Evolutionary conservation across 2,329 filamentous ascomycete genomes (phyloP).

Genomic region (Reticulascus tulasneorum): DNA sequence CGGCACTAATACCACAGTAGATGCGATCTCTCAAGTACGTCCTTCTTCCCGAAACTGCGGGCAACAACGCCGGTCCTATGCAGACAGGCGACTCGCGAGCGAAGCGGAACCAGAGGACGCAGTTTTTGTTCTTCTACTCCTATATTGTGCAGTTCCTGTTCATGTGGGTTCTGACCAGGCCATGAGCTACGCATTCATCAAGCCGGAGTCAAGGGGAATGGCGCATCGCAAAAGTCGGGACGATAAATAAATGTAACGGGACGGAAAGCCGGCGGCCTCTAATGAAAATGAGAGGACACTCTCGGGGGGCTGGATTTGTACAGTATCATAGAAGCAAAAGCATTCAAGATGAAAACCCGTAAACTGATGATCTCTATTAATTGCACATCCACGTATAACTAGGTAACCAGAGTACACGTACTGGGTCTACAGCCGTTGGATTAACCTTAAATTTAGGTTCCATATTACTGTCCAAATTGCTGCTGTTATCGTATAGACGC

Average conservation of each 20-base stretch:
- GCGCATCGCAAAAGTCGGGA: neutral
- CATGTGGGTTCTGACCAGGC: slow-evolving; percentile 71
- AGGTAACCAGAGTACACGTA: too few relatives aligned
- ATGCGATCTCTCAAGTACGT: slow-evolving; percentile 95
- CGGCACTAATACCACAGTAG: slow-evolving; percentile 38
- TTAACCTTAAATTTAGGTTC: too few relatives aligned
- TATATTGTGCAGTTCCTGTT: slow-evolving; percentile 92
- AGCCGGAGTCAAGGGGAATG: too few relatives aligned
- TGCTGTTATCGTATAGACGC: too few relatives aligned
- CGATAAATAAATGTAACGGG: neutral
- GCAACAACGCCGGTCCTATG: slow-evolving; percentile 61
- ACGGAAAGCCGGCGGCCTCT: too few relatives aligned
- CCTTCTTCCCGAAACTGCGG: slow-evolving; percentile 76
- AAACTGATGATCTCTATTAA: neutral
- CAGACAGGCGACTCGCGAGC: slow-evolving; percentile 66
- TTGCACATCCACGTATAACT: too few relatives aligned
- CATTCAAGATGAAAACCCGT: neutral
- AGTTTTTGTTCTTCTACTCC: slow-evolving; percentile 91
- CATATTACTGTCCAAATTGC: too few relatives aligned
- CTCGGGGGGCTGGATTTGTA: too few relatives aligned
- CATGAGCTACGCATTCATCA: slow-evolving; percentile 20
- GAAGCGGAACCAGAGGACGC: slow-evolving; percentile 81
- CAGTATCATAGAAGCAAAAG: neutral
- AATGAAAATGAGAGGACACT: too few relatives aligned
- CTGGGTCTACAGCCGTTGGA: too few relatives aligned